Base-by-base conservation (phyloP, 2,329 filamentous ascomycete species). In the Ceratocystis cacaofunesta region DNA sequence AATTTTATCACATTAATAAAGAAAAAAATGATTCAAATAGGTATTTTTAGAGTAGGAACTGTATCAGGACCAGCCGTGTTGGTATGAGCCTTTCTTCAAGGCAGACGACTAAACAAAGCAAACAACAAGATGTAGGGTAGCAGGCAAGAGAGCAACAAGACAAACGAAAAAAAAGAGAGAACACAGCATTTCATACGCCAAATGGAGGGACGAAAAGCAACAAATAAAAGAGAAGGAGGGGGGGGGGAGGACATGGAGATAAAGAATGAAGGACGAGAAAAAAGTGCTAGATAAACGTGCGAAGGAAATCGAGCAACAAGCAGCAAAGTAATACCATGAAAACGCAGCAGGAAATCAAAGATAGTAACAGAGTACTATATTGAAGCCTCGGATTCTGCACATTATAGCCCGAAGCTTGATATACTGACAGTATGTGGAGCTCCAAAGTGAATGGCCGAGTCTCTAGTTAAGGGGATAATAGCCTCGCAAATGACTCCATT, bases 241-340 rank as follows among this genome's bases (percentile, higher is more conserved):
- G 61, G 65, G 68, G 70, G 68, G 69, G 68, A 8, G 7, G 48
- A 25, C 8, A 68, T 63, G 69, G 69, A 70, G 71, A 72, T 70
- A 71, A 68, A 69, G 61, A 69, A 69, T 68, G 69, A 67, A 48
- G 36, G 64, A 64, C 57, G 64, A 67, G 43, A 65, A 57, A 28
- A 48, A 60, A 22, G 30, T 62, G 41, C 36, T 60, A 32, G 22
- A 62, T 65, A 61, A 41, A 65, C 36, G 28, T 48, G 50, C 60
- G 55, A 63, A 50, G 50, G 41, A 57, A 55, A 44, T 61, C 30
- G 65, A 48, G 41, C 48, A 52, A 57, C 63, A 62, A 46, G 46
- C 10, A 63, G 46, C 32, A 62, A 65, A 41, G 30, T 62, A 28
- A 60, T 52, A n/a, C n/a, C 28, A 15, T 5, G 19, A 22, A 46